Base-by-base conservation (phyloP, 2,329 filamentous ascomycete genomes). In the Phialophora expanda region DNA sequence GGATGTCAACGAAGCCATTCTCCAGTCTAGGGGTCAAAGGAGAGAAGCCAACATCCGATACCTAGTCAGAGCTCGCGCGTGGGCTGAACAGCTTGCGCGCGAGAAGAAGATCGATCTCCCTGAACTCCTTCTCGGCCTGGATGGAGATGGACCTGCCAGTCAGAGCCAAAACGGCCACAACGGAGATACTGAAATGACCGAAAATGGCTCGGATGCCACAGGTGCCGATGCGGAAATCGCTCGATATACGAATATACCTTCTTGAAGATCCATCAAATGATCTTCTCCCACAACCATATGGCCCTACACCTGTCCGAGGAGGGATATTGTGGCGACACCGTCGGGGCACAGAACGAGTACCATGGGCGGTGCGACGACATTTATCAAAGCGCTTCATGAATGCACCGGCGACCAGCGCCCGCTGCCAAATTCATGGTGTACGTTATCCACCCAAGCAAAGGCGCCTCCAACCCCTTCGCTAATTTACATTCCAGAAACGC, bases 1-100 rank as follows among this genome's bases (percentile, higher is more conserved):
- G 67, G 86, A 86, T 72, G 95, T 99, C 61, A 99, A 99, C 75
- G 89, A 93, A 77, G 92, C 93, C 11, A 92, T 99, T 61, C 81
- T 98, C 28, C 83, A 86, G 63, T 88, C 85, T 58, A 89, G 93
- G 75, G 89, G 89, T 24, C 83, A 88, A 71, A 85, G 88, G 68
- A 87, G 89, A 67, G 92, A 97, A 76, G 90, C 93, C 12, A 90
- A 91, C 28, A 91, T 99, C 70, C 86, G 90, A 63, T 87, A 90
- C 69, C 83, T 99, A 2, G 88, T 97, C 48, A 89, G 89, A 74
- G 85, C 96, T 75, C 87, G 94, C 64, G 88, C 89, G 0, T 99
- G 94, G 92, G 89, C 92, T 9, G 94, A 98, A 78, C 74, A 79
- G 50, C 81, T 81, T 67, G 81, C 81, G n/a, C 75, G 79, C 44